Evolutionary conservation across 2,329 filamentous ascomycete genomes (phyloP).

Genomic region (Trichocomaceae sp.): DNA sequence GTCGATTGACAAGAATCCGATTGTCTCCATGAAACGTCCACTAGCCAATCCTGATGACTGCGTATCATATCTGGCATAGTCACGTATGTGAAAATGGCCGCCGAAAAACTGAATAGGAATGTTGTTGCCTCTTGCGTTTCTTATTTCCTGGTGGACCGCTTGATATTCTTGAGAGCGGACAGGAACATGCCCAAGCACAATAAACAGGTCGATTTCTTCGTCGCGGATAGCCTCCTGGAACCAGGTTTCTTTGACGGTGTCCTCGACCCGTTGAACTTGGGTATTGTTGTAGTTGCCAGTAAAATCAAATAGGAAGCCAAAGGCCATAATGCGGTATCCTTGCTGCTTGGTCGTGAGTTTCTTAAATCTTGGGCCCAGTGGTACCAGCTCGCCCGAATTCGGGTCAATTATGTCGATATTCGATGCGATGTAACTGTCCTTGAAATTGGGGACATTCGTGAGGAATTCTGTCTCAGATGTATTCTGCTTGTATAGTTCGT

Average conservation of each 20-base stretch:
- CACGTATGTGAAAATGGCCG: conserved; percentile 82
- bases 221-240: conserved; percentile 80
- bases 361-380: conserved; percentile 74
- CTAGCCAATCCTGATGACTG: conserved; percentile 75
- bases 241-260: conserved; percentile 79
- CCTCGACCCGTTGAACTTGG: conserved; percentile 68
- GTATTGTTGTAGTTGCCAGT: conserved; percentile 87
- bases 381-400: conserved; percentile 61
- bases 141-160: conserved; percentile 69
- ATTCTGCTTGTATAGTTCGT: conserved; percentile 81
- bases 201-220: conserved; percentile 71
- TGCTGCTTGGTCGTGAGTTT: conserved; percentile 91
- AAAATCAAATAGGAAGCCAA: conserved; percentile 95
- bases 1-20: conserved; percentile 84
- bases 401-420: conserved; percentile 84
- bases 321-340: conserved; percentile 73
- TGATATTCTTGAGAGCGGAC: conserved; percentile 74
- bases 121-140: conserved; percentile 68
- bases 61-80: conserved; percentile 72
- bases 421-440: conserved; percentile 74
- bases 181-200: conserved; percentile 80
- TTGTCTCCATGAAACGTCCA: conserved; percentile 88
- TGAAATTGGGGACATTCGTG: conserved; percentile 76
- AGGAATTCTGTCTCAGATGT: conserved; percentile 73
- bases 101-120: conserved; percentile 88